Percentiles rank a stretch among this genome's conserved stretches.
Evolutionary conservation across 495 filamentous ascomycete species (phyloP).

Genomic region (Cercophora samala): DNA sequence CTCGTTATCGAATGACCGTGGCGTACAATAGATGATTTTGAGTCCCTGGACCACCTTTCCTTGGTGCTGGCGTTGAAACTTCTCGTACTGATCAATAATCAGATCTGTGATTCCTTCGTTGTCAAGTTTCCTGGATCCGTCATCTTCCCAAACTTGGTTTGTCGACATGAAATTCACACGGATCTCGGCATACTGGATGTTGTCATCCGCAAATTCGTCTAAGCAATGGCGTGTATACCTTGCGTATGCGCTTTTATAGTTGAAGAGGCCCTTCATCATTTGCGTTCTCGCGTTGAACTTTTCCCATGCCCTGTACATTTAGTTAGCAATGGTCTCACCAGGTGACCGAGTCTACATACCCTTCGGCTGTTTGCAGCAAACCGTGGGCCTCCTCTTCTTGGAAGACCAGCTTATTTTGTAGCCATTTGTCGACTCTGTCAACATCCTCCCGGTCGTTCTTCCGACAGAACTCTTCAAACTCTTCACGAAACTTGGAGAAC

Average conservation of each 20-base stretch:
- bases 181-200: conserved; percentile 58
- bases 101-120: conserved; percentile 51
- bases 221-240: conserved; percentile 47
- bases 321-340: conserved; percentile 5
- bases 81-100: conserved; percentile 47
- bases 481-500: conserved; percentile 34
- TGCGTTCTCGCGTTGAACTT: conserved; percentile 53
- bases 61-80: conserved; percentile 39
- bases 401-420: conserved; percentile 50
- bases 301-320: conserved; percentile 47
- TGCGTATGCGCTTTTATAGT: conserved; percentile 51
- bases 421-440: conserved; percentile 35
- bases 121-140: conserved; percentile 39
- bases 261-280: conserved; percentile 61
- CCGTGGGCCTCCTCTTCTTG: conserved; percentile 46
- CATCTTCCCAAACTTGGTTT: conserved; percentile 49
- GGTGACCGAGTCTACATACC: conserved; percentile 29
- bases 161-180: conserved; percentile 56
- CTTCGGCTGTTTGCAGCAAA: conserved; percentile 35
- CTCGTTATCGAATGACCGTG: conserved; percentile 54
- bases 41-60: conserved; percentile 39
- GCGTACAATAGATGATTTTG: conserved; percentile 54
- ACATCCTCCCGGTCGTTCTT: conserved; percentile 15
- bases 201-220: conserved; percentile 50
- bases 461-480: conserved; percentile 25